Conservation (phyloP, 2,329 filamentous ascomycete species). For the Pseudocercospora fijiensis region DNA sequence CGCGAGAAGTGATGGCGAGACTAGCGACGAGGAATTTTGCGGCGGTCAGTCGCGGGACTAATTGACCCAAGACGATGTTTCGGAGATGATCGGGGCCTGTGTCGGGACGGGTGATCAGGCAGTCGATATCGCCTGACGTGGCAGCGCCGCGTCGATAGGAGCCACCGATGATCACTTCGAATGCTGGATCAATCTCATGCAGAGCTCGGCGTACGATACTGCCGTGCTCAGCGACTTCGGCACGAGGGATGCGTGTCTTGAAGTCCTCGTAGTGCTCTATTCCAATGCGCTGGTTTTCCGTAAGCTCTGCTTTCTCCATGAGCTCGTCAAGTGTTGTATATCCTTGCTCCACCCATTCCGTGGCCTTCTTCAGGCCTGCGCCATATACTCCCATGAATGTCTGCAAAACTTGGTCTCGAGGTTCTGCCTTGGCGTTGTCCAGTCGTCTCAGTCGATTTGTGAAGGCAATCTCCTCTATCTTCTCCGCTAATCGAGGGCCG, state of each 20-base stretch:
- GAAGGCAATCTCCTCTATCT: slow-evolving; percentile 84
- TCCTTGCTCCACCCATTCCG: slow-evolving; percentile 73
- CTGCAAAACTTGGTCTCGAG: slow-evolving; percentile 63
- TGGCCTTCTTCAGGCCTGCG: slow-evolving; percentile 68
- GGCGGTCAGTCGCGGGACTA: slow-evolving; percentile 62
- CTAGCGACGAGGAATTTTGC: slow-evolving; percentile 67
- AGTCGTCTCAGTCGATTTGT: slow-evolving; percentile 71
- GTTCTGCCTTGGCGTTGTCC: slow-evolving; percentile 67
- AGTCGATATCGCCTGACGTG: slow-evolving; percentile 77
- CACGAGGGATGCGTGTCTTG: slow-evolving; percentile 71
- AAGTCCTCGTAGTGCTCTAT: slow-evolving; percentile 80
- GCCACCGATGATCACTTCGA: slow-evolving; percentile 74
- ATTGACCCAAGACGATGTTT: slow-evolving; percentile 59
- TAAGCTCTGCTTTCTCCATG: slow-evolving; percentile 60
- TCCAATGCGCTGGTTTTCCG: slow-evolving; percentile 69
- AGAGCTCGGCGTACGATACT: slow-evolving; percentile 62
- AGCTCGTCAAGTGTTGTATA: slow-evolving; percentile 74
- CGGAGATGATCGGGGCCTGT: slow-evolving; percentile 60
- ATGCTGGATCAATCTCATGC: slow-evolving; percentile 57
- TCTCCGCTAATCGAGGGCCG: slow-evolving; percentile 70
- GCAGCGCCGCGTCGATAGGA: slow-evolving; percentile 79
- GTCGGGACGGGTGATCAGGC: slow-evolving; percentile 71
- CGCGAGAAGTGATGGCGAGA: slow-evolving; percentile 57
- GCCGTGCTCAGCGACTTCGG: slow-evolving; percentile 70
- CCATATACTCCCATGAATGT: slow-evolving; percentile 77